Base-by-base conservation (phyloP, 768 basidiomycete species). In the Boletus rubescentipes region DNA sequence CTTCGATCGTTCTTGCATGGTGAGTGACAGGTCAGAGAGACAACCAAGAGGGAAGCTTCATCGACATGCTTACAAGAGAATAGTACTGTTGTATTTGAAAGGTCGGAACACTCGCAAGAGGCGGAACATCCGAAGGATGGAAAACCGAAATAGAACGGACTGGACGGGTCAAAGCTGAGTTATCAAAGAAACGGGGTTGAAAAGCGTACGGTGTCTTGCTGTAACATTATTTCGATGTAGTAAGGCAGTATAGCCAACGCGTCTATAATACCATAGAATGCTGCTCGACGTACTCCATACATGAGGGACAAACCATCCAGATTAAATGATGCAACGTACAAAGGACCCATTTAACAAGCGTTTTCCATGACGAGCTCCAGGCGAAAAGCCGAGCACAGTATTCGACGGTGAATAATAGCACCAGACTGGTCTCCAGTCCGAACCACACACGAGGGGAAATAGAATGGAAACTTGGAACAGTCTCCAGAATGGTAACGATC, bases 61-160 rank as follows among this genome's bases (percentile, higher is more conserved):
- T 32, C 9, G 15, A 43, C 23, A n/a, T 57, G 77, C 89, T 51
- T 68, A 91, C 85, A 92, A 72, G n/a, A 93, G 78, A 52, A 92
- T 85, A 15, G 87, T 89, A 61, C 85, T 85, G 57, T 86, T 91
- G 63, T 92, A 86, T 52, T 86, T 82, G 79, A 96, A 96, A 0
- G 93, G 91, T 43, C 90, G 76, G 72, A 96, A 97, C 8, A 95
- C 92, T 20, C 93, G 84, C 23, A 95, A 70, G 3, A 96, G 79
- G 31, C 93, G 86, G 70, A 95, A 94, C 73, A 92, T 93, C 36
- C 93, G 79, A 34, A 97, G 74, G 51, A 96, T 95, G 0, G 92
- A 93, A 68, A 95, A 97, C 16, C 93, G 80, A 72, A 95, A 96
- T 49, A 93, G 76, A 32, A 88, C 87, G 5, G 90, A 87, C 89